A percentile compares a stretch with the other conserved stretches of the same genome.
Evolutionary conservation across 495 filamentous ascomycete genomes (phyloP).

Genomic region (Penicillium waksmanii): DNA sequence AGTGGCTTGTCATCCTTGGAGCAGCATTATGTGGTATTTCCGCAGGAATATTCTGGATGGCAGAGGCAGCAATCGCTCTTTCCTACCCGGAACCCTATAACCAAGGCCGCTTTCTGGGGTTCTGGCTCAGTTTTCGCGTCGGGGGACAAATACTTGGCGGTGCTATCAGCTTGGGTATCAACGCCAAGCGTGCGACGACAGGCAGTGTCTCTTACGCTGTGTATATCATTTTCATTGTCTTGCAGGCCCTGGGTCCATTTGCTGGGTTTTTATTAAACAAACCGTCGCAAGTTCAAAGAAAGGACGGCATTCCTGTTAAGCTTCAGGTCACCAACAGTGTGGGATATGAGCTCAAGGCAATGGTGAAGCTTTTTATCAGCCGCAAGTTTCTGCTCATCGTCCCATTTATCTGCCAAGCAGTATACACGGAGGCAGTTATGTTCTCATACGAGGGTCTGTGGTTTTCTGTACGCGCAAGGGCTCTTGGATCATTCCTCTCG

Average conservation of each 20-base stretch:
- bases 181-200: conserved; percentile 52
- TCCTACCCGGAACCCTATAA: conserved; percentile 67
- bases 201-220: conserved; percentile 66
- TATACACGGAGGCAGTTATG: conserved; percentile 64
- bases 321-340: conserved; percentile 51
- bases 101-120: conserved; percentile 60
- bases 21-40: conserved; percentile 67
- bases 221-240: conserved; percentile 62
- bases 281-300: conserved; percentile 58
- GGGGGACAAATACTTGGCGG: conserved; percentile 67
- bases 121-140: conserved; percentile 65
- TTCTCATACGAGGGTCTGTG: conserved; percentile 64
- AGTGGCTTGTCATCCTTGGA: conserved; percentile 67
- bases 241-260: conserved; percentile 61
- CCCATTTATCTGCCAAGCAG: conserved; percentile 62
- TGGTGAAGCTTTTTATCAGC: conserved; percentile 52
- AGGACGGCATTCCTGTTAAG: conserved; percentile 56
- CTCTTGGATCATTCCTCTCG: conserved; percentile 63
- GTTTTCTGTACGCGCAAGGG: conserved; percentile 65
- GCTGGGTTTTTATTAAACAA: conserved; percentile 56
- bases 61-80: conserved; percentile 67
- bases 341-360: conserved; percentile 55
- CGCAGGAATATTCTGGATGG: conserved; percentile 70
- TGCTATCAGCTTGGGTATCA: conserved; percentile 64
- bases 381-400: conserved; percentile 60